Conservation (phyloP, 495 filamentous ascomycete species). For the Eremomyces bilateralis region DNA sequence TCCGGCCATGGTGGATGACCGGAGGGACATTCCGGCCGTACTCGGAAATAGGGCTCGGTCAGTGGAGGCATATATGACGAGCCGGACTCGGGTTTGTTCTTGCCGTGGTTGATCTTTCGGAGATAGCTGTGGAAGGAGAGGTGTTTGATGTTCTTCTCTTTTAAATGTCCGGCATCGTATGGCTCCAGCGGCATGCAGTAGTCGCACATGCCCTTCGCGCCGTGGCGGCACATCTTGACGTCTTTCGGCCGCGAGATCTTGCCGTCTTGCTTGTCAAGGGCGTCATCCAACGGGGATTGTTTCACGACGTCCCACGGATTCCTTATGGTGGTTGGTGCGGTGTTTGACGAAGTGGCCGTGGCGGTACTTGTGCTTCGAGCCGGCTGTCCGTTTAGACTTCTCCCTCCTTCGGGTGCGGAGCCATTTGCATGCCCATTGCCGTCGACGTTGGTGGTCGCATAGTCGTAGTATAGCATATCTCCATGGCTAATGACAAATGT, state of each 20-base stretch:
- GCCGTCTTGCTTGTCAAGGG: constrained; percentile 72
- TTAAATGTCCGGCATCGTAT: constrained; percentile 66
- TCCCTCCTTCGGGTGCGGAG: constrained; percentile 13
- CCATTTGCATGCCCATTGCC: constrained; percentile 29
- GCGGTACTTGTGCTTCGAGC: constrained; percentile 45
- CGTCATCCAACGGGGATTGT: constrained; percentile 70
- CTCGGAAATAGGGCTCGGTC: constrained; percentile 80
- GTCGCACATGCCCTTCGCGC: constrained; percentile 94
- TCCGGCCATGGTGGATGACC: constrained; percentile 87
- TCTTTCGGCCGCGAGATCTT: constrained; percentile 69
- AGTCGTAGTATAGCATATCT: constrained; percentile 71
- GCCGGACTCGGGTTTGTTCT: constrained; percentile 82
- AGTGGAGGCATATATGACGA: constrained; percentile 91
- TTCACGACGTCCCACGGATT: constrained; percentile 86
- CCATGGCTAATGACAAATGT: constrained; percentile 41
- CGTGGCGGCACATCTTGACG: constrained; percentile 81
- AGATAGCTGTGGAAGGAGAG: constrained; percentile 89
- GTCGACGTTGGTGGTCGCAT: constrained; percentile 30
- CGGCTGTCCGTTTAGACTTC: constrained; percentile 53
- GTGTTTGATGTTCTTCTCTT: constrained; percentile 96
- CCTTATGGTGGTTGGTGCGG: constrained; percentile 40
- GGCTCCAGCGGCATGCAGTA: constrained; percentile 98
- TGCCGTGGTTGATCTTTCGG: constrained; percentile 81
- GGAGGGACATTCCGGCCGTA: constrained; percentile 71
- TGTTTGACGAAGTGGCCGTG: constrained; percentile 27